Percentiles rank a stretch among this genome's conserved stretches.
These are phyloP conservation scores for Cucumis sativus DNA, from an alignment of 306 rosid species.

Conservation along the genomic window DNA sequence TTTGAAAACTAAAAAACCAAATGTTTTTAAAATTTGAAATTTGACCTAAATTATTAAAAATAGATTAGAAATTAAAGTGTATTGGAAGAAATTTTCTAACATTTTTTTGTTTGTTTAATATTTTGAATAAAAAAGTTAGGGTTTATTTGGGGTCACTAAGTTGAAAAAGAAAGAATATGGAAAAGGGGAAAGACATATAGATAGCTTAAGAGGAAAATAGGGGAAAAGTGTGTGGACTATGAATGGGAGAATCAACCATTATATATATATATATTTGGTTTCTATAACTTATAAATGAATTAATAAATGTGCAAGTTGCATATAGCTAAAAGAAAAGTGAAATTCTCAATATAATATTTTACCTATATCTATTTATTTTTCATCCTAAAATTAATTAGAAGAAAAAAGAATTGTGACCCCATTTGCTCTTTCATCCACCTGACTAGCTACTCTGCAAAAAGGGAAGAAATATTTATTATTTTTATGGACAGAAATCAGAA, in stretches of 20 bases:
- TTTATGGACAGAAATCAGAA: slow-evolving; percentile 63
- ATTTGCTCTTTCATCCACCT: slow-evolving; percentile 37
- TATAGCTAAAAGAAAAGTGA: neutral
- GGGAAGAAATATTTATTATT: slow-evolving; percentile 11
- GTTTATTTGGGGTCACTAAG: slow-evolving; percentile 1
- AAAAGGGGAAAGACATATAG: neutral
- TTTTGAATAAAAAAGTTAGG: neutral
- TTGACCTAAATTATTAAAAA: too few species aligned
- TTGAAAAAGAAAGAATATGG: neutral
- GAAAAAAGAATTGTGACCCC: slow-evolving; percentile 26
- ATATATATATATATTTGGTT: neutral
- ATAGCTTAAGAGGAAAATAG: slow-evolving; percentile 25
- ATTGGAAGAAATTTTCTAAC: too few species aligned
- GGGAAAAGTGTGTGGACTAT: slow-evolving; percentile 1
- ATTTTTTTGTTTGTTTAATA: too few species aligned
- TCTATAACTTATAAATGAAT: neutral
- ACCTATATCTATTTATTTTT: neutral
- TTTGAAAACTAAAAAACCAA: too few species aligned
- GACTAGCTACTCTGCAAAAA: slow-evolving; percentile 44
- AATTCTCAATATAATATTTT: neutral
- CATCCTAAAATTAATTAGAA: neutral
- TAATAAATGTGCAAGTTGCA: neutral
- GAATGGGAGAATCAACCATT: neutral
- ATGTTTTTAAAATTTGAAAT: too few species aligned
- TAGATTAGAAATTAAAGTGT: too few species aligned